Evolutionary conservation across 176 grass and related monocot genomes (phyloP), one percentile per base, ranked within the genome.

Genomic region (Bromus sterilis): DNA sequence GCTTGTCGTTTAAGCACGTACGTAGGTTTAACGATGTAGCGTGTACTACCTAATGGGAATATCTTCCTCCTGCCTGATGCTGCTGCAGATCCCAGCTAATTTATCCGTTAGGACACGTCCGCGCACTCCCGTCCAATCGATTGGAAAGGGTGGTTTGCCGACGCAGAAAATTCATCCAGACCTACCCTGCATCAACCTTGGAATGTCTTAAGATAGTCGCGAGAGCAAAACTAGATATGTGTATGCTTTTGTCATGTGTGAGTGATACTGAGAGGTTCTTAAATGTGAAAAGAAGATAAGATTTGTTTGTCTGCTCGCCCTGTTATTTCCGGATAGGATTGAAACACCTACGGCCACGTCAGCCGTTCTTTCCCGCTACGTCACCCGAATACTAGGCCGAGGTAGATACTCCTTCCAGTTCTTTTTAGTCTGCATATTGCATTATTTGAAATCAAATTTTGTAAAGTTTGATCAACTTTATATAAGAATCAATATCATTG

Each of bases 1-100:
- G 65, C 13, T 79, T 82, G 68, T 83, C 53, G 77, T 90, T 90
- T 90, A 87, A 85, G 88, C 88, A 90, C 78, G 80, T 74, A 69
- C 34, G 62, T 11, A 34, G 18, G 37, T 77, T 77, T 70, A 70
- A 78, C 37, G 44, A 81, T 10, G 21, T 65, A 39, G 56, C 35
- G 57, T 36, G 21, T 84, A 40, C 39, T 84, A 40, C 39, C 68
- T 16, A 25, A 82, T 30, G 66, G 66, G 55, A 79, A 66, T 69
- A 80, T 77, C 13, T 49, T 73, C 67, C 18, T 73, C 39, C 68
- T 75, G 48, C 49, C 64, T 84, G 82, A 76, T 80, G 65, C 53
- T 18, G 42, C 53, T 18, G 42, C 72, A 48, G 20, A 40, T 79
- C 26, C 70, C 56, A 78, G 40, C 62, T 36, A 78, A 82, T 60